phyloP scores from a whole-genome alignment of 768 basidiomycete genomes.

The Ephemerocybe angulata region DNA sequence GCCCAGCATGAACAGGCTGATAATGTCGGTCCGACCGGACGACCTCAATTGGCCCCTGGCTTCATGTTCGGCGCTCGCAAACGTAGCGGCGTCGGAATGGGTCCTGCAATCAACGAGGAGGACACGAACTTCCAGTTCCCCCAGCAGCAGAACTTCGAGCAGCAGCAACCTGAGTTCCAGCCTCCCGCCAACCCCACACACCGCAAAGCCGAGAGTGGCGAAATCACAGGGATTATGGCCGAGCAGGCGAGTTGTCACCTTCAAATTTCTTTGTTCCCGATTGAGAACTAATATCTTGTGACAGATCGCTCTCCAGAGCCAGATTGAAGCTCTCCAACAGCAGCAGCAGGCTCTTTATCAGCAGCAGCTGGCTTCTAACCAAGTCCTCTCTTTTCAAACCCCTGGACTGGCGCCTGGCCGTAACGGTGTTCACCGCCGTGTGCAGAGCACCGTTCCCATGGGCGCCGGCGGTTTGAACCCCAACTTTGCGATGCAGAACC shows the following conservation, averaged over 20 bases:
- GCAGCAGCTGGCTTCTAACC: constrained; percentile 85
- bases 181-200: constrained; percentile 33
- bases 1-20: constrained; percentile 68
- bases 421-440: constrained; percentile 63
- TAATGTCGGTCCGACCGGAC: constrained; percentile 64
- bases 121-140: constrained; percentile 82
- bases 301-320: constrained; percentile 84
- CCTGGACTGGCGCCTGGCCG: constrained; percentile 68
- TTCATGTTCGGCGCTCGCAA: constrained; percentile 86
- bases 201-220: constrained; percentile 61
- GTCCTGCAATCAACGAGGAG: constrained; percentile 76
- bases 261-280: not conserved
- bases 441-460: constrained; percentile 80
- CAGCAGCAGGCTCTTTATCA: constrained; percentile 90
- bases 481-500: constrained; percentile 45
- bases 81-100: constrained; percentile 48
- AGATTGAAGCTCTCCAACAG: constrained; percentile 86
- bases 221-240: constrained; percentile 89
- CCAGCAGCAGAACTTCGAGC: constrained; percentile 51
- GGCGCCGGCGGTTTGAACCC: constrained; percentile 39
- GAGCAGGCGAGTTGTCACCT: constrained; percentile 70
- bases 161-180: constrained; percentile 25
- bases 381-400: constrained; percentile 76
- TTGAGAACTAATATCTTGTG: not conserved
- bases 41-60: constrained; percentile 85